These are phyloP conservation scores for Chlamydomonas asymmetrica DNA, from an alignment of 139 green algal species.

Conservation along the genomic window DNA sequence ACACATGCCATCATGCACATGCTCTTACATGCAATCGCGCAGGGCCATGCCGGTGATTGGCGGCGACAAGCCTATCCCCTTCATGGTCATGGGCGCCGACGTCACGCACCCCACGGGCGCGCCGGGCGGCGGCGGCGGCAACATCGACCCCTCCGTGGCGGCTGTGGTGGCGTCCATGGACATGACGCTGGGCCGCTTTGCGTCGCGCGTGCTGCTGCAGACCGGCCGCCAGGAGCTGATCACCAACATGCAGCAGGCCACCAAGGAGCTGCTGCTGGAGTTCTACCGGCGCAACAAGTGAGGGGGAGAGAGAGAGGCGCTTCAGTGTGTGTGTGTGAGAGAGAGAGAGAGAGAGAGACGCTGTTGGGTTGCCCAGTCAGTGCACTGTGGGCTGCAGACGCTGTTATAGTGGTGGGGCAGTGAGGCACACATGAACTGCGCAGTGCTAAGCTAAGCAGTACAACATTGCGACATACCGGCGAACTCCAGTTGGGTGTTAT, in stretches of 20 bases:
- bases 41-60: conserved; percentile 23
- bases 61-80: background rate
- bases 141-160: conserved; percentile 30
- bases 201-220: conserved; percentile 39
- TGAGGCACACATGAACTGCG: too few species aligned
- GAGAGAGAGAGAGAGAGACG: too few species aligned
- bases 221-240: conserved; percentile 38
- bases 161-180: conserved; percentile 32
- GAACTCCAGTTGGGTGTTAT: too few species aligned
- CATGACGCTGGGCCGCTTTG: conserved; percentile 17
- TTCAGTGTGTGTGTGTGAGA: too few species aligned
- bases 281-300: conserved; percentile 35
- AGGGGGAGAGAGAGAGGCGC: background rate
- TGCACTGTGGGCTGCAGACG: too few species aligned
- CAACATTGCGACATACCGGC: too few species aligned
- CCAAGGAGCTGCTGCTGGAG: conserved; percentile 33
- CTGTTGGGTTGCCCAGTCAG: too few species aligned
- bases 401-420: too few species aligned
- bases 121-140: background rate
- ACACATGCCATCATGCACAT: too few species aligned
- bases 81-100: conserved; percentile 44
- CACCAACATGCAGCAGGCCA: conserved; percentile 7
- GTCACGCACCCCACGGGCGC: conserved; percentile 43
- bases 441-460: too few species aligned
- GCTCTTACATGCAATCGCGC: too few species aligned